A percentile compares a stretch with the other conserved stretches of the same genome.
Conservation (phyloP, 768 basidiomycete genomes). For the Cystofilobasidium ferigula region DNA sequence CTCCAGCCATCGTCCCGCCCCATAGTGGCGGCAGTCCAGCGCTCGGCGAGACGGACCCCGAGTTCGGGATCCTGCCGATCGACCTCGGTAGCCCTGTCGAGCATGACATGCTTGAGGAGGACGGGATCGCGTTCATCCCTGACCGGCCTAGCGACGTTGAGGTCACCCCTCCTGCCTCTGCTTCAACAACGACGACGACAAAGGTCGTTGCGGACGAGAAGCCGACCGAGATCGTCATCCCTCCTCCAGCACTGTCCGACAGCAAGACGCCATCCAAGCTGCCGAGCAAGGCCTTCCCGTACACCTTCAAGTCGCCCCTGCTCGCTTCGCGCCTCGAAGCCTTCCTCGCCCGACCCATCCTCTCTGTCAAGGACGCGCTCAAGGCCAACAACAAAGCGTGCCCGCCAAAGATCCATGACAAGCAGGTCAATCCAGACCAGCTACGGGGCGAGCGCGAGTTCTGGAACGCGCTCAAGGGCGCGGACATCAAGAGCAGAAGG, state of each 20-base stretch:
- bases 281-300: not conserved
- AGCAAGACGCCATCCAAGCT: too few relatives aligned
- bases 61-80: conserved; percentile 13
- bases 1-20: too few relatives aligned
- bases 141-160: not conserved
- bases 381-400: conserved; percentile 32
- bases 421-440: conserved; percentile 40
- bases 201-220: not conserved
- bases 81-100: conserved; percentile 7
- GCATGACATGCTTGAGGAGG: not conserved
- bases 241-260: not conserved
- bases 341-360: conserved; percentile 36
- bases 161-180: not conserved
- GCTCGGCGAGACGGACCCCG: not conserved
- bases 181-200: not conserved
- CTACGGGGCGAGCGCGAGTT: conserved; percentile 34
- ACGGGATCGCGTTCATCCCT: conserved; percentile 2
- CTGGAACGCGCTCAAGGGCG: conserved; percentile 33
- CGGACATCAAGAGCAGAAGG: conserved; percentile 33
- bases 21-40: not conserved
- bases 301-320: not conserved
- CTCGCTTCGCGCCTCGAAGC: conserved; percentile 26
- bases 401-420: conserved; percentile 33
- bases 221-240: not conserved
- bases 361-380: conserved; percentile 28